A percentile compares a stretch with the other conserved stretches of the same genome.
Evolutionary conservation across 1,284 basidiomycete genomes (phyloP).

Genomic region (Abortiporus biennis): DNA sequence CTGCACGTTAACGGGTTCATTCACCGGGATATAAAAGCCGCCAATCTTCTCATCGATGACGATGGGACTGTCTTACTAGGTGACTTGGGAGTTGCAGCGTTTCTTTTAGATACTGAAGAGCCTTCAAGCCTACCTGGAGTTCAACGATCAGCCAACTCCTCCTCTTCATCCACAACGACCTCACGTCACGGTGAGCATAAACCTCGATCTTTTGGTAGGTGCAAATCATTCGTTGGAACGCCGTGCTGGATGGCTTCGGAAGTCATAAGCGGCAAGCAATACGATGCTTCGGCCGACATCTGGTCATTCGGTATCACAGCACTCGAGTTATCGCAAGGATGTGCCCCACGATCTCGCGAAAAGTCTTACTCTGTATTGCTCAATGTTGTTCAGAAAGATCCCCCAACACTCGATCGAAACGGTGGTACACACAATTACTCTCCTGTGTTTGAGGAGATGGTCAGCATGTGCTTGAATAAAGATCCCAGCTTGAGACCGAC

Average conservation of each 20-base stretch:
- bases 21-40: constrained; percentile 86
- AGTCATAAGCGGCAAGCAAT: constrained; percentile 77
- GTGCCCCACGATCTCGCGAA: constrained; percentile 76
- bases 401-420: constrained; percentile 70
- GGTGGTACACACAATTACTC: constrained; percentile 74
- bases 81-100: constrained; percentile 84
- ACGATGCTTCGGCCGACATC: constrained; percentile 83
- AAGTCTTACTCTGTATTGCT: constrained; percentile 70
- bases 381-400: constrained; percentile 66
- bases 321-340: constrained; percentile 77
- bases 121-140: constrained; percentile 11
- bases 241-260: constrained; percentile 96
- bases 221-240: constrained; percentile 89
- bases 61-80: constrained; percentile 86
- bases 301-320: constrained; percentile 93
- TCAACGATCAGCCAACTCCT: constrained; percentile 5
- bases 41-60: constrained; percentile 83
- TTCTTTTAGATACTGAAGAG: constrained; percentile 58
- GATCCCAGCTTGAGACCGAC: constrained; percentile 78
- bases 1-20: constrained; percentile 87
- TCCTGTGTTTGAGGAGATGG: constrained; percentile 74
- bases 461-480: constrained; percentile 78
- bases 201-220: constrained; percentile 45
- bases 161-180: constrained; percentile 4
- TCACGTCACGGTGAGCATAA: constrained; percentile 8